These are phyloP conservation scores for Picea mariana DNA, from an alignment of 83 land plant species.

Conservation along the genomic window DNA sequence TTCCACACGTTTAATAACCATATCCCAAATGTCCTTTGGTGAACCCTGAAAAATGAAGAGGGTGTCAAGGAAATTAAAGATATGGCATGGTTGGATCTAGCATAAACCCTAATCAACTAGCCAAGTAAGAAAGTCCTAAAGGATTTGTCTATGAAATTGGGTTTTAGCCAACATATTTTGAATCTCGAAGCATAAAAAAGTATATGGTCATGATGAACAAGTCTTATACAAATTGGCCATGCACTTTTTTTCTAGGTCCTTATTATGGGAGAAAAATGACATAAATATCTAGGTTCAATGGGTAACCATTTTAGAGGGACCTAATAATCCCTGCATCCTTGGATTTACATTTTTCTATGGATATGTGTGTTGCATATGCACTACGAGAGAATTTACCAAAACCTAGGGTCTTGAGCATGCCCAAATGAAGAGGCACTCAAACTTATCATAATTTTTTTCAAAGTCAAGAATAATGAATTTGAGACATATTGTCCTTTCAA, in stretches of 20 bases:
- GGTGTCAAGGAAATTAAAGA: too few species aligned
- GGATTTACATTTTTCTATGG: neutral
- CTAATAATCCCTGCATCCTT: too few species aligned
- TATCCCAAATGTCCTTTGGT: too few species aligned
- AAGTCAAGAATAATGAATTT: neutral
- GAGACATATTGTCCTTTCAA: neutral
- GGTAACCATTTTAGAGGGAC: neutral
- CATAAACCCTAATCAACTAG: too few species aligned
- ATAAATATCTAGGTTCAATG: neutral
- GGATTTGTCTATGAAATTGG: neutral
- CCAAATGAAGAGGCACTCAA: neutral
- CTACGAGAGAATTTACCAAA: neutral
- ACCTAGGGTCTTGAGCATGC: neutral
- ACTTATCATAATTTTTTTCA: neutral
- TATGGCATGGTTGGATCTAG: too few species aligned
- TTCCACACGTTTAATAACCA: too few species aligned
- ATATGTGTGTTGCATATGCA: neutral
- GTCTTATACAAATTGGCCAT: neutral
- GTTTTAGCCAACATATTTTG: neutral
- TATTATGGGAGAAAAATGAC: neutral
- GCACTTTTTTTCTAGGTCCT: neutral
- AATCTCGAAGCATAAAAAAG: neutral
- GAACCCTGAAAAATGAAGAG: too few species aligned
- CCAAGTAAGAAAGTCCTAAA: too few species aligned
- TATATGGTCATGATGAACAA: neutral